phyloP scores from a whole-genome alignment of 164 flowering plant species.

The Vitis vinifera region ASM3070453v1 NC_081812.1:11517501-11518000 shows the following conservation, averaged over 20 bases:
- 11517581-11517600: no score
- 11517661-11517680: background rate
- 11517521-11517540: no score
- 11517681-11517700: background rate
- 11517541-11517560: no score
- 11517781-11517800: background rate
- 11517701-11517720: background rate
- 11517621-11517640: no score
- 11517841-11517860: slow-evolving; percentile 13
- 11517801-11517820: slow-evolving; percentile 6
- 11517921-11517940: background rate
- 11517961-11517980: no score
- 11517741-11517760: background rate
- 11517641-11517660: no score
- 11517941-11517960: background rate
- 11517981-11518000: no score
- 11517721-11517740: background rate
- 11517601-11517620: no score
- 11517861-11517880: slow-evolving; percentile 10
- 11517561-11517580: no score
- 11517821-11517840: slow-evolving; percentile 15
- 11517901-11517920: background rate
- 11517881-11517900: background rate
- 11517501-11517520: no score
- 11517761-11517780: background rate